Base-by-base conservation (phyloP, 768 basidiomycete genomes). In the Peribolospora kevripleyi region DNA sequence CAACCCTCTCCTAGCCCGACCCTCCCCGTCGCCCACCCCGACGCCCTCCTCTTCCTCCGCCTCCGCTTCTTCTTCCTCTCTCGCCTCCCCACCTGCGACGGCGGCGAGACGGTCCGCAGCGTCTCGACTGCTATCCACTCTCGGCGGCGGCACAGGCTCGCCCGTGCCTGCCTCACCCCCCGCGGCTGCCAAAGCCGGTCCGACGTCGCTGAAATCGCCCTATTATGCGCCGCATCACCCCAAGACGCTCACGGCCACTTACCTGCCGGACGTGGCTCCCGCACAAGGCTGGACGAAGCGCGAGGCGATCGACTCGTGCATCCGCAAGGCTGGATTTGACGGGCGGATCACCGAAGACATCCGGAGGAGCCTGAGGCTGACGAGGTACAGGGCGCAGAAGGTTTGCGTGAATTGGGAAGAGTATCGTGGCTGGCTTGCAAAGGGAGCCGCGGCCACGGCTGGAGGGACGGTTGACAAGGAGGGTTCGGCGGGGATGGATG, bases 281-380 rank as follows among this genome's bases (percentile, higher is more conserved):
- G 84, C 86, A 43, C 91, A 97, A 67, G 88, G 85, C 6, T 98
- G 93, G 93, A 76, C 79, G 58, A 82, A 82, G 74, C 70, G 81
- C 56, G 83, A 93, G 67, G 81, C 91, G 6, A 70, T 98, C 45
- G 80, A 90, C 61, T 86, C 80, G 61, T 86, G 88, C 39, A 86
- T 97, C 59, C 76, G 77, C 59, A 98, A 98, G 69, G 84, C 90
- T 3, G 93, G 88, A 3, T 97, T 82, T 81, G 75, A 67, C 55
- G 85, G 84, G 1, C 67, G 68, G 51, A 82, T 90, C 62, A 82
- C 79, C 0, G 87, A 91, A 65, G 82, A 82, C 61, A 67, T 86
- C 51, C 73, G 85, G 50, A 72, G 82, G 60, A 78, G 77, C 63
- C 68, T 87, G 61, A 79, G 73, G 65, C 73, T 91, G 61, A 75